Percentiles rank a stretch among this genome's conserved stretches.
Evolutionary conservation across 441 rosid species (phyloP).

Genomic region (Erodium texanum): DNA sequence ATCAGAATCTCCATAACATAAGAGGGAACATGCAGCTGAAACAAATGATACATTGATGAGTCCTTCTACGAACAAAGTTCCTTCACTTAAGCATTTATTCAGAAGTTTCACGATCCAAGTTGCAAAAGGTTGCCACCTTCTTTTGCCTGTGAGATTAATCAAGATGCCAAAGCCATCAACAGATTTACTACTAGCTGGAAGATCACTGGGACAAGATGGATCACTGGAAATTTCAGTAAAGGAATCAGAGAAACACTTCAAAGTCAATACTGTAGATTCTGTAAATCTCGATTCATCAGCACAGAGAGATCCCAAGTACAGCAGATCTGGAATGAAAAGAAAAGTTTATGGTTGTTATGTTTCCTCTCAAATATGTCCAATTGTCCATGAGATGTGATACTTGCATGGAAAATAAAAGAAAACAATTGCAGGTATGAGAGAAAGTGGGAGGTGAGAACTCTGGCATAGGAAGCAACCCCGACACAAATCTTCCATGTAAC

Average conservation of each 20-base stretch:
- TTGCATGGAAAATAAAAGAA: not conserved
- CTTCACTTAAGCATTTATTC: slow-evolving; percentile 83
- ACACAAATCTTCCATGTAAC: slow-evolving; percentile 3
- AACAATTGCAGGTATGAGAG: slow-evolving; percentile 4
- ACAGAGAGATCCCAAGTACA: slow-evolving; percentile 37
- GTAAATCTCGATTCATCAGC: slow-evolving; percentile 24
- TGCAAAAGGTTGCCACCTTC: slow-evolving; percentile 78
- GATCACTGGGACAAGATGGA: slow-evolving; percentile 53
- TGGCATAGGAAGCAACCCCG: not conserved
- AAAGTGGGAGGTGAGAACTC: not conserved
- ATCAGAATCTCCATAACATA: slow-evolving; percentile 74
- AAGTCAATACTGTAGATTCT: slow-evolving; percentile 29
- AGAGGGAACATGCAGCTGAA: slow-evolving; percentile 61
- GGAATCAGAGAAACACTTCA: slow-evolving; percentile 61
- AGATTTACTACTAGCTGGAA: slow-evolving; percentile 57
- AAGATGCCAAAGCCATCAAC: slow-evolving; percentile 59
- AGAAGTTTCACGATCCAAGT: slow-evolving; percentile 74
- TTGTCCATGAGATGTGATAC: not conserved
- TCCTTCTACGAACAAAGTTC: slow-evolving; percentile 85
- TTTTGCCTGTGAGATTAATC: slow-evolving; percentile 48
- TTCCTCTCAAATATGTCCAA: not conserved
- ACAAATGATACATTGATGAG: slow-evolving; percentile 58
- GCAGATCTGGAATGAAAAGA: slow-evolving; percentile 51
- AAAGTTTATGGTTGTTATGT: slow-evolving; percentile 4
- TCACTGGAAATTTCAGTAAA: slow-evolving; percentile 48